Conservation (phyloP, 106 monocot genomes). For the Allium fistulosum region DNA sequence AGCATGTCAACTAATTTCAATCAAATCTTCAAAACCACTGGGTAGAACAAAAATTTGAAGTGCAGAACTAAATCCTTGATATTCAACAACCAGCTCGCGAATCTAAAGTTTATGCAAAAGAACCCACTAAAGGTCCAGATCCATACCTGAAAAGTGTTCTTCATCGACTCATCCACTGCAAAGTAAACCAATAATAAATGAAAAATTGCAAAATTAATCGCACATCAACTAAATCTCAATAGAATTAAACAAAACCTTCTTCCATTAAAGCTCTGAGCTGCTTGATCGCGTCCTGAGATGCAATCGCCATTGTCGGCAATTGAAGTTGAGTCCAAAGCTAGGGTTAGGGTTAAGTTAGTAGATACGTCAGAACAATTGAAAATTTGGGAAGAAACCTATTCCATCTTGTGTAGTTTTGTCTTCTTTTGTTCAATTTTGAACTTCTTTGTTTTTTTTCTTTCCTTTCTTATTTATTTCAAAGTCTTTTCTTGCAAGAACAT, state of each 20-base stretch:
- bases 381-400: too few species aligned
- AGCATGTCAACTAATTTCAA: too few species aligned
- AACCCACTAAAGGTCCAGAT: neutral
- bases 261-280: constrained; percentile 38
- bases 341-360: neutral
- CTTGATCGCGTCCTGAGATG: constrained; percentile 47
- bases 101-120: constrained; percentile 7
- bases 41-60: neutral
- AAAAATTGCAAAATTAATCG: neutral
- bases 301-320: constrained; percentile 20
- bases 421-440: too few species aligned
- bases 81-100: constrained; percentile 7
- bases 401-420: too few species aligned
- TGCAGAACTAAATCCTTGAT: neutral
- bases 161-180: constrained; percentile 59
- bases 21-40: too few species aligned
- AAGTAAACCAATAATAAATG: neutral
- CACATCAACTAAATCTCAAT: neutral
- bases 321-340: neutral
- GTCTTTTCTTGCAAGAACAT: too few species aligned
- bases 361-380: too few species aligned
- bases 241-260: constrained; percentile 19
- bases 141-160: constrained; percentile 58
- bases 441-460: too few species aligned
- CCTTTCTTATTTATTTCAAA: too few species aligned